A percentile compares a stretch with the other conserved stretches of the same genome.
These are phyloP conservation scores for Tylopilus sp. DNA, from an alignment of 768 basidiomycete species.

Conservation along the genomic window DNA sequence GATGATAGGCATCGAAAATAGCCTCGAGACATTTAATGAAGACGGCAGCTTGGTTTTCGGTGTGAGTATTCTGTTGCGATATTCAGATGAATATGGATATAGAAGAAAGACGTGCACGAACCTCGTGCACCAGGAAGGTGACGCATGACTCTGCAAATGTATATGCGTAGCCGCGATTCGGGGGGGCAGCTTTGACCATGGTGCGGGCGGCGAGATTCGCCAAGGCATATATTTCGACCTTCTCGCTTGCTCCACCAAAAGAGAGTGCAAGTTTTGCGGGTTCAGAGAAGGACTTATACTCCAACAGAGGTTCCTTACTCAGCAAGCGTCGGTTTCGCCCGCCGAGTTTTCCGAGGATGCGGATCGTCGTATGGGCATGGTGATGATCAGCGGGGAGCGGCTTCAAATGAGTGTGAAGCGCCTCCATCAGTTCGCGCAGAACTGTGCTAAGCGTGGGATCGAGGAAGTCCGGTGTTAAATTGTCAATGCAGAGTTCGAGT, in stretches of 20 bases:
- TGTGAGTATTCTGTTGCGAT: constrained; percentile 55
- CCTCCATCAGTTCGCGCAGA: constrained; percentile 90
- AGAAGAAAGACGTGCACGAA: constrained; percentile 29
- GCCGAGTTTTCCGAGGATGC: constrained; percentile 94
- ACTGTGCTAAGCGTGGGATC: constrained; percentile 94
- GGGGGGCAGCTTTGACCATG: constrained; percentile 45
- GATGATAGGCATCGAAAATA: constrained; percentile 70
- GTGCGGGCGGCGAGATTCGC: constrained; percentile 62
- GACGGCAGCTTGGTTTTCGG: constrained; percentile 70
- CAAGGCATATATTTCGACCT: constrained; percentile 64
- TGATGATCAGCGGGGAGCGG: constrained; percentile 87
- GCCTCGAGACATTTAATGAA: constrained; percentile 72
- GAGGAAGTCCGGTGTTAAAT: constrained; percentile 94
- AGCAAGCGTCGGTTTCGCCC: constrained; percentile 88
- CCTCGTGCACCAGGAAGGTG: constrained; percentile 74
- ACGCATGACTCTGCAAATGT: constrained; percentile 68
- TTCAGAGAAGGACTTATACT: constrained; percentile 67
- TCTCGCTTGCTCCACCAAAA: constrained; percentile 64
- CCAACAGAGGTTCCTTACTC: constrained; percentile 72
- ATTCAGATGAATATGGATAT: constrained; percentile 5
- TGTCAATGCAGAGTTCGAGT: constrained; percentile 98
- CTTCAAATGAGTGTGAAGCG: constrained; percentile 85
- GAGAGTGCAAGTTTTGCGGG: constrained; percentile 68
- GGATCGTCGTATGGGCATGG: constrained; percentile 90
- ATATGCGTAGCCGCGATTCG: constrained; percentile 54